These are phyloP conservation scores for Podaxis mareebaensis DNA, from an alignment of 768 basidiomycete species.

Conservation along the genomic window DNA sequence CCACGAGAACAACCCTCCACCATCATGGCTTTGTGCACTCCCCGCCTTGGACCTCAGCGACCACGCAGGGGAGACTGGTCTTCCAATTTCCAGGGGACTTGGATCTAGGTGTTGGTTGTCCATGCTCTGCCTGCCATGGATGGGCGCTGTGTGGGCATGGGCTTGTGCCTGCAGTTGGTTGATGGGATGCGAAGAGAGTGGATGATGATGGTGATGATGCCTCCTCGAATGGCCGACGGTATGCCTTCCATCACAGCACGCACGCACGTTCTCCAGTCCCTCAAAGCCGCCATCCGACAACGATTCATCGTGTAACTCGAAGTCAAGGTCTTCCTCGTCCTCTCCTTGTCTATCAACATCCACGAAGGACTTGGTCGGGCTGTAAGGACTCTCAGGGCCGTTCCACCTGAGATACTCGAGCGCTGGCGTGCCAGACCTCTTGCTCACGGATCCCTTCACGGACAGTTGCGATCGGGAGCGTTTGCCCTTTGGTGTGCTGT, in stretches of 20 bases:
- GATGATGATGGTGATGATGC: slow-evolving; percentile 61
- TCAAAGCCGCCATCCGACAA: slow-evolving; percentile 82
- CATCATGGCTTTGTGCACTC: slow-evolving; percentile 71
- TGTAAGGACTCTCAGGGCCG: slow-evolving; percentile 73
- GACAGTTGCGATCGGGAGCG: slow-evolving; percentile 82
- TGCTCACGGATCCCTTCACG: slow-evolving; percentile 70
- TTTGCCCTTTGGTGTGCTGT: slow-evolving; percentile 73
- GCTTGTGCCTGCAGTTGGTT: slow-evolving; percentile 16
- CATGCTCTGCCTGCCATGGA: slow-evolving; percentile 40
- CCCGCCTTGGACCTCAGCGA: slow-evolving; percentile 81
- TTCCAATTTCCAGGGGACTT: slow-evolving; percentile 43
- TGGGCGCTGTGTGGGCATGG: slow-evolving; percentile 25
- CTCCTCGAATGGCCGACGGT: slow-evolving; percentile 71
- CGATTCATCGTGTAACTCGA: slow-evolving; percentile 78
- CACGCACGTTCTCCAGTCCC: slow-evolving; percentile 93
- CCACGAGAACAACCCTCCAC: slow-evolving; percentile 67
- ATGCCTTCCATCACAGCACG: slow-evolving; percentile 86
- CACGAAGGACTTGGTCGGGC: slow-evolving; percentile 70
- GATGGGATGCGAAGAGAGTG: slow-evolving; percentile 35
- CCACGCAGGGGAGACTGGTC: slow-evolving; percentile 82
- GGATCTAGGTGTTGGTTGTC: slow-evolving; percentile 53
- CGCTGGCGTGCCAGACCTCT: slow-evolving; percentile 89
- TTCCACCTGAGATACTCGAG: slow-evolving; percentile 87
- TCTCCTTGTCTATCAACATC: slow-evolving; percentile 41
- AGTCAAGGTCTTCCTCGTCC: slow-evolving; percentile 62